phyloP scores from a whole-genome alignment of 2,329 filamentous ascomycete species.

The Hymenoscyphus linearis region DNA sequence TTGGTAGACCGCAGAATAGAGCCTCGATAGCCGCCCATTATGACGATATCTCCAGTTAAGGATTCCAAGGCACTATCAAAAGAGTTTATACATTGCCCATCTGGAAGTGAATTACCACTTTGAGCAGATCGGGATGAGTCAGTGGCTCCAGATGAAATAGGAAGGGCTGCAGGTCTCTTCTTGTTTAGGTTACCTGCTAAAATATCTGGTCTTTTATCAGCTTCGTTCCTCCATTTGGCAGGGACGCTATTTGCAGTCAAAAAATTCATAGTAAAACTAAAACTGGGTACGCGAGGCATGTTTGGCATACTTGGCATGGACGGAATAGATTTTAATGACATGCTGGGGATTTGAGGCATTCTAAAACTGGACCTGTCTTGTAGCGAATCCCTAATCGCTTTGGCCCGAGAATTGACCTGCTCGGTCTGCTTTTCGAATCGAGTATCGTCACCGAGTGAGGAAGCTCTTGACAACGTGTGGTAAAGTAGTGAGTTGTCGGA shows the following conservation, averaged over 20 bases:
- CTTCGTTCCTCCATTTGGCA: conserved; percentile 25
- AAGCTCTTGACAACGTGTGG: conserved; percentile 69
- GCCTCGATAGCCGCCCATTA: conserved; percentile 86
- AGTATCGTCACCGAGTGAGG: conserved; percentile 78
- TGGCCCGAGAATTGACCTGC: conserved; percentile 82
- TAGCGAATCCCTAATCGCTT: conserved; percentile 83
- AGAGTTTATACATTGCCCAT: conserved; percentile 41
- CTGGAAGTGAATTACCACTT: conserved; percentile 9
- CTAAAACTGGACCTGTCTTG: conserved; percentile 75
- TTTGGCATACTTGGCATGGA: conserved; percentile 34
- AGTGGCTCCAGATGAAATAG: conserved; percentile 16
- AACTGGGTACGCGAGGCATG: conserved; percentile 36
- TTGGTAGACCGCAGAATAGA: conserved; percentile 83
- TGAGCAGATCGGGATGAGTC: conserved; percentile 16
- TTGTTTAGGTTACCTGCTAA: conserved; percentile 20
- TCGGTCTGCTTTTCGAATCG: conserved; percentile 75
- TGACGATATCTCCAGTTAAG: conserved; percentile 77
- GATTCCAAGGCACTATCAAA: conserved; percentile 53
- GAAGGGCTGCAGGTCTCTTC: conserved; percentile 15
- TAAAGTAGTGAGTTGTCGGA: conserved; percentile 78
- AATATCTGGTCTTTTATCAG: conserved; percentile 28
- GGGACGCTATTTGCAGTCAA: conserved; percentile 22
- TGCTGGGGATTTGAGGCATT: conserved; percentile 55
- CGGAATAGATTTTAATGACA: conserved; percentile 7
- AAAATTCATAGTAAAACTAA: conserved; percentile 35